phyloP scores from a whole-genome alignment of 176 grass and related monocot genomes.

The Rhynchospora pubera region DNA sequence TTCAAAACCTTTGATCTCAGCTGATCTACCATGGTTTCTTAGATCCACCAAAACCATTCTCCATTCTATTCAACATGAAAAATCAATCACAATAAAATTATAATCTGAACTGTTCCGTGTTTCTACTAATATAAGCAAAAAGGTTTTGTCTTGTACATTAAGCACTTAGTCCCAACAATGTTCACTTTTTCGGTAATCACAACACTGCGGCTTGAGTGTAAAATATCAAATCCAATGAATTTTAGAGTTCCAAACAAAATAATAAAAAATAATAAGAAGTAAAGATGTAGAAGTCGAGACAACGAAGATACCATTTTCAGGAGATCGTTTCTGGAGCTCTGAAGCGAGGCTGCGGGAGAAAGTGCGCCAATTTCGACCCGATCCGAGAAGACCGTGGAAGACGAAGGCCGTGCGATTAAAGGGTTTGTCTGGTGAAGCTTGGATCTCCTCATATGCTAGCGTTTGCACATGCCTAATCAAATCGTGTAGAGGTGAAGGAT shows the following conservation, averaged over 20 bases:
- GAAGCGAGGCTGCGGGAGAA: conserved; percentile 72
- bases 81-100: neutral
- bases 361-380: conserved; percentile 80
- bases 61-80: conserved; percentile 49
- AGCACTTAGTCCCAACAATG: neutral
- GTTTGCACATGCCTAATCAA: conserved; percentile 42
- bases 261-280: neutral
- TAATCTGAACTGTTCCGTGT: neutral
- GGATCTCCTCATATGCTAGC: conserved; percentile 86
- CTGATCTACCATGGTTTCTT: conserved; percentile 83
- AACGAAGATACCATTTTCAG: conserved; percentile 42
- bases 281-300: neutral
- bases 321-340: conserved; percentile 51
- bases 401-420: conserved; percentile 68
- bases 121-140: neutral
- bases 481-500: conserved; percentile 13
- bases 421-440: conserved; percentile 41
- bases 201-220: neutral
- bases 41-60: conserved; percentile 82
- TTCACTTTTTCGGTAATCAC: neutral
- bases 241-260: no score
- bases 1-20: conserved; percentile 41
- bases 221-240: neutral
- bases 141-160: neutral
- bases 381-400: conserved; percentile 86